Evolutionary conservation across 2,329 filamentous ascomycete species (phyloP), one percentile per base, ranked within the genome.

Genomic region (Trichoderma sp.): DNA sequence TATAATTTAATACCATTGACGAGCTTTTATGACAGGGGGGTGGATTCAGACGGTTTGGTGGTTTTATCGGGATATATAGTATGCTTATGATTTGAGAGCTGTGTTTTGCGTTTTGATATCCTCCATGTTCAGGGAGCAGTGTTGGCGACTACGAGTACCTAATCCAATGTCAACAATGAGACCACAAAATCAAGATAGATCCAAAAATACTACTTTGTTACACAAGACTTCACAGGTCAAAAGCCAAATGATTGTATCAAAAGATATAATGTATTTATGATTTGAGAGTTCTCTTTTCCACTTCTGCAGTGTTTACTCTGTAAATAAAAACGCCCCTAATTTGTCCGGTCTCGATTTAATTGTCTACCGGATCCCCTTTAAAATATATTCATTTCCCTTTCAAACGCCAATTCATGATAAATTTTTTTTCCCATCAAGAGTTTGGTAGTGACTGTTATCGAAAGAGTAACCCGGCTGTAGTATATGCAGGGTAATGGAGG

Each of bases 361-460:
- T 49, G 39, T 43, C 39, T 30, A 49, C 39, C 52, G 58, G 30
- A 28, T 34, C 11, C 54, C 54, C 49, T 16, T 61, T 46, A 34
- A 55, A 43, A 39, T 32, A 28, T 18, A n/a, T n/a, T n/a, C 32
- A 26, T 49, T 43, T 28, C 49, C 34, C 66, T 28, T 60, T 24
- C 16, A 59, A 68, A 68, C 56, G 65, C 65, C 43, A 60, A 37
- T 49, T 69, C 60, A 59, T 70, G 51, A 61, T 68, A 54, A 28
- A 26, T 26, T 26, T 26, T 56, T 60, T 46, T 18, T 60, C 32
- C n/a, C 49, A 4, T 21, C 5, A 49, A 49, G 21, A 56, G 54
- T 56, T 28, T 28, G 8, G 54, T 21, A 28, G 11, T 59, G 56
- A 28, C 10, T 13, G 10, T 49, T 49, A 10, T 43, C 5, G 16